A percentile compares a stretch with the other conserved stretches of the same genome.
Conservation (phyloP, 352 stramenopile genomes). For the Phytophthora agathidicida region DNA sequence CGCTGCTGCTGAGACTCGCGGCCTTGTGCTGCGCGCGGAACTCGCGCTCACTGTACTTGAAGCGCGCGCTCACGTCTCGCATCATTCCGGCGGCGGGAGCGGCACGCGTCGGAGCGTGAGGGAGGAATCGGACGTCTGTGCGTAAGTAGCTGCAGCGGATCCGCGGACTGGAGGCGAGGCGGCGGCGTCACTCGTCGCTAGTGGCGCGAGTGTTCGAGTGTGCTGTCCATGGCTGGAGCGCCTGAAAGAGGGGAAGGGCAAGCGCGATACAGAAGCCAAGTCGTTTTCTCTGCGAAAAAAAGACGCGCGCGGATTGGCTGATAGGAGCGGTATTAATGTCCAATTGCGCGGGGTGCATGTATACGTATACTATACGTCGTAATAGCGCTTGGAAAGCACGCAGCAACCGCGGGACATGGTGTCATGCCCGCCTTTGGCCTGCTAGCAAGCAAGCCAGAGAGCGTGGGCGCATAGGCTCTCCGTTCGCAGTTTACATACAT, state of each 20-base stretch:
- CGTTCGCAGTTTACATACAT: no score
- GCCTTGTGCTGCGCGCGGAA: conserved; percentile 26
- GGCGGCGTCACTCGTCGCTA: conserved; percentile 34
- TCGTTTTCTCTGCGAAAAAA: conserved; percentile 38
- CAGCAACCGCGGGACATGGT: no score
- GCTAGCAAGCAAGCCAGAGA: no score
- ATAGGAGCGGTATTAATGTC: conserved; percentile 5
- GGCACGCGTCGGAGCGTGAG: neutral
- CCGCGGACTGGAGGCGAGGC: conserved; percentile 11
- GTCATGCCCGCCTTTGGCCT: no score
- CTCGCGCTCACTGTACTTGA: conserved; percentile 74
- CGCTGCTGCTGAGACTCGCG: conserved; percentile 6
- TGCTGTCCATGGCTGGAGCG: conserved; percentile 26
- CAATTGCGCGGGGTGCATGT: conserved; percentile 1
- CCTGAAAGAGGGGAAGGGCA: conserved; percentile 25
- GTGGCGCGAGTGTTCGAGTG: conserved; percentile 29
- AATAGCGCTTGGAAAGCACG: no score
- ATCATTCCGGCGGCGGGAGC: conserved; percentile 40
- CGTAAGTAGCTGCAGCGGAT: conserved; percentile 13
- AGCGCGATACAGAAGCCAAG: conserved; percentile 24
- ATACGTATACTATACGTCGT: conserved; percentile 4
- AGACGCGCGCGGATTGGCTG: conserved; percentile 17
- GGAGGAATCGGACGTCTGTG: neutral
- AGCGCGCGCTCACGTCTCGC: conserved; percentile 69
- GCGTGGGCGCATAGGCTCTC: no score